These are phyloP conservation scores for Tuber melanosporum DNA, from an alignment of 495 filamentous ascomycete genomes.

Conservation along the genomic window DNA sequence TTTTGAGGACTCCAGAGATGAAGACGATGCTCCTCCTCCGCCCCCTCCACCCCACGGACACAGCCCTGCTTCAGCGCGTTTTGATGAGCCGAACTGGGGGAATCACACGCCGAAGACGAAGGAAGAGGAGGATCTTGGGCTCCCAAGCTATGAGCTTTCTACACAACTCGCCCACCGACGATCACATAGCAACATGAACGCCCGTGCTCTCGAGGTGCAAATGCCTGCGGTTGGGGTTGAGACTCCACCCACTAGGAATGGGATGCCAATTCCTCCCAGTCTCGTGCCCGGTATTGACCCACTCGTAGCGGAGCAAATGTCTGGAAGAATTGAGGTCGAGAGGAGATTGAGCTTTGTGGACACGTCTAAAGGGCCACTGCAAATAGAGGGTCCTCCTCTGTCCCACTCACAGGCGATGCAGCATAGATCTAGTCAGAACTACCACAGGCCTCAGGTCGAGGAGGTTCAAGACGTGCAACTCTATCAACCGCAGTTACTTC, in stretches of 20 bases:
- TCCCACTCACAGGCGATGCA: constrained; percentile 28
- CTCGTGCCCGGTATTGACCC: constrained; percentile 39
- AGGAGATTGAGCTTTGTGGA: constrained; percentile 26
- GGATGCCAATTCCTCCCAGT: constrained; percentile 38
- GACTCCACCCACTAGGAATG: constrained; percentile 30
- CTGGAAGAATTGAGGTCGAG: constrained; percentile 28
- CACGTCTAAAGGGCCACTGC: constrained; percentile 15
- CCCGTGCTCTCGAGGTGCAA: constrained; percentile 17
- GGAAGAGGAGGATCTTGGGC: constrained; percentile 27
- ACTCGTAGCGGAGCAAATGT: constrained; percentile 32
- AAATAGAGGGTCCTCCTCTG: constrained; percentile 36
- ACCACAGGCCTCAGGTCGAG: constrained; percentile 39
- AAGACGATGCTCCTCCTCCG: constrained; percentile 33
- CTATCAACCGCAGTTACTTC: constrained; percentile 32
- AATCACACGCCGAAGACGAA: constrained; percentile 22
- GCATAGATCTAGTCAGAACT: constrained; percentile 34
- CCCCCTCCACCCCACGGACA: constrained; percentile 36
- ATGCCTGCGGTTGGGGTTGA: constrained; percentile 26
- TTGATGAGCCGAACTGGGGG: constrained; percentile 40
- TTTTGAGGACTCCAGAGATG: constrained; percentile 16
- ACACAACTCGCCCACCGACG: constrained; percentile 3
- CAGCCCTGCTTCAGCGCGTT: constrained; percentile 21
- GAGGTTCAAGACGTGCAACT: constrained; percentile 39
- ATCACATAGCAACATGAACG: constrained; percentile 11
- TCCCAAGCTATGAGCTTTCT: constrained; percentile 28